Percentiles rank a stretch among this genome's conserved stretches.
These are phyloP conservation scores for Sphaerostilbella broomeana DNA, from an alignment of 2,329 filamentous ascomycete genomes.

Conservation along the genomic window DNA sequence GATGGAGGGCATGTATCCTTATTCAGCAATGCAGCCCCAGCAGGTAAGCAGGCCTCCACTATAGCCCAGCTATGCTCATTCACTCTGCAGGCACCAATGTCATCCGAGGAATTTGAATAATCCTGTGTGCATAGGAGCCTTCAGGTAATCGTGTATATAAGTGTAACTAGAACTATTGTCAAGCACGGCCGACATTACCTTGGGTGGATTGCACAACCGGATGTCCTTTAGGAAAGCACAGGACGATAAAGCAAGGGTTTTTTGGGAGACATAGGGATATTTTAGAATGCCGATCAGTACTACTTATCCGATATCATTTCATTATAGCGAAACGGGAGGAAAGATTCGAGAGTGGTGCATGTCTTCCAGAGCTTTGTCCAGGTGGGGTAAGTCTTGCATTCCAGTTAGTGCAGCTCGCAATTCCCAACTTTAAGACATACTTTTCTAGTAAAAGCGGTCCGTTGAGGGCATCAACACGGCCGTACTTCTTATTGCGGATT, in stretches of 20 bases:
- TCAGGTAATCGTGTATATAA: too few species aligned
- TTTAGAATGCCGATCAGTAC: too few species aligned
- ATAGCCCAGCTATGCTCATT: slow-evolving; percentile 13
- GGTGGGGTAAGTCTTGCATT: slow-evolving; percentile 63
- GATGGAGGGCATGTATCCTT: slow-evolving; percentile 80
- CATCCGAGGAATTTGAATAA: slow-evolving; percentile 41
- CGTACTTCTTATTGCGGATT: slow-evolving; percentile 86
- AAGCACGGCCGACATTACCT: too few species aligned
- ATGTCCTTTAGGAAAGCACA: too few species aligned
- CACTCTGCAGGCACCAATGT: slow-evolving; percentile 34
- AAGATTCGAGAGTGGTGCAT: slow-evolving; percentile 62
- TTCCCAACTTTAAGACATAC: too few species aligned
- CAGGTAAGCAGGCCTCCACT: slow-evolving; percentile 55
- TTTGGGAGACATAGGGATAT: too few species aligned
- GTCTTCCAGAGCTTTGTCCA: slow-evolving; percentile 51
- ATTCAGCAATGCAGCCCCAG: slow-evolving; percentile 73
- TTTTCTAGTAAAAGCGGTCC: slow-evolving; percentile 90
- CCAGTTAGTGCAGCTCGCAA: too few species aligned
- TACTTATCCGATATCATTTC: too few species aligned
- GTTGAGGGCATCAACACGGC: slow-evolving; percentile 84
- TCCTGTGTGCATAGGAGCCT: too few species aligned
- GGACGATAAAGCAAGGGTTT: too few species aligned
- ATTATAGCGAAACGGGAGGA: slow-evolving; percentile 68
- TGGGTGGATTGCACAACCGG: too few species aligned
- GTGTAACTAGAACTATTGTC: neutral